Evolutionary conservation across 768 basidiomycete species (phyloP).

Genomic region (Suillus placidus): DNA sequence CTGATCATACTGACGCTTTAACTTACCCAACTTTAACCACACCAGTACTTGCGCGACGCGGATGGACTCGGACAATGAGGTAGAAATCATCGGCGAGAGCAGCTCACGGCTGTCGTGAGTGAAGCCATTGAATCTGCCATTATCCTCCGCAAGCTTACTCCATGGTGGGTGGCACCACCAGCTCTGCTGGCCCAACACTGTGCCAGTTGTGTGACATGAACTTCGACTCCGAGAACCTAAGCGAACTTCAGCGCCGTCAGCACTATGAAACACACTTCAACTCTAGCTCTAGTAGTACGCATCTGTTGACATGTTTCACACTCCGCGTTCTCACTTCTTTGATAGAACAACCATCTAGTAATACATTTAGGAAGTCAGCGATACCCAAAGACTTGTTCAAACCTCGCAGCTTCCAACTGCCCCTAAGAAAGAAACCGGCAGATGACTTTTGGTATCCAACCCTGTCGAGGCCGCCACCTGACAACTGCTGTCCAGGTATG

Average conservation of each 20-base stretch:
- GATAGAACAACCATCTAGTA: conserved; percentile 16
- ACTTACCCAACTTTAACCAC: too few relatives aligned
- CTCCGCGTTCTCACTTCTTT: conserved; percentile 1
- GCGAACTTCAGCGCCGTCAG: conserved; percentile 41
- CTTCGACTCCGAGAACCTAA: conserved; percentile 46
- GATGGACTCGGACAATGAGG: conserved; percentile 23
- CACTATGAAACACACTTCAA: conserved; percentile 61
- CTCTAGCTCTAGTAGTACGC: conserved; percentile 17
- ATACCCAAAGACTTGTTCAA: conserved; percentile 9
- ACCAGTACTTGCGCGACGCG: not conserved
- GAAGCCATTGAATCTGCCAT: not conserved
- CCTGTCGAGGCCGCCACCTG: conserved; percentile 45
- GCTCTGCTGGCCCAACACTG: conserved; percentile 20
- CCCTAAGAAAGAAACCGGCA: conserved; percentile 24
- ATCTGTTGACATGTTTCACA: not conserved
- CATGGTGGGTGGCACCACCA: conserved; percentile 10
- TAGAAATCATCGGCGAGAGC: conserved; percentile 26
- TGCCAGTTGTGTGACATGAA: conserved; percentile 57
- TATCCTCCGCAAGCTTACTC: conserved; percentile 8
- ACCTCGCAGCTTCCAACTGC: conserved; percentile 3
- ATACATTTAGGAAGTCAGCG: conserved; percentile 20
- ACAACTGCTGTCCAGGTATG: conserved; percentile 67
- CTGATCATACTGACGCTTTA: not conserved
- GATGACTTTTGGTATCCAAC: conserved; percentile 72
- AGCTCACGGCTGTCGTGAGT: conserved; percentile 18